Base-by-base conservation (phyloP, 805 yeast genomes). In the Saturnispora zaruensis region DNA sequence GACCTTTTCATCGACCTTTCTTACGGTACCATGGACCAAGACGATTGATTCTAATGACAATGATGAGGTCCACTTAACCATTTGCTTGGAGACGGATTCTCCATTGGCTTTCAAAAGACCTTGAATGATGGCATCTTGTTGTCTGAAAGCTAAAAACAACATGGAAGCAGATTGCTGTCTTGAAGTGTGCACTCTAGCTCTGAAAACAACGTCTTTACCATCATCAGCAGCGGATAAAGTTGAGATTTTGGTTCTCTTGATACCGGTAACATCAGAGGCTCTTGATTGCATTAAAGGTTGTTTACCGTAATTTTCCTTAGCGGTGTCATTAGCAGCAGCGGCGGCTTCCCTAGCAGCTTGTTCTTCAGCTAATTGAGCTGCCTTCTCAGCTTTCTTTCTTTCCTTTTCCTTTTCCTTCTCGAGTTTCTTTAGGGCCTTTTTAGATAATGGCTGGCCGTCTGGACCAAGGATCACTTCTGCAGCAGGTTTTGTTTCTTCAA, bases 131-230 rank as follows among this genome's bases (percentile, higher is more conserved):
- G 79, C 78, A 49, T 78, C 74, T 71, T 88, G 96, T 74, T 93
- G 99, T 74, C 99, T 85, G 60, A 93, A 81, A 24, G 95, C 81
- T 60, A 91, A 70, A 68, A 93, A 93, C 48, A 86, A 78, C 84
- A 93, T 82, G 56, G 95, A 89, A 62, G 95, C 96, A 68, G 96
- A 96, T 69, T 91, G 98, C 65, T 88, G 85, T 74, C 99, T 86
- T 13, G 91, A 78, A 54, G 82, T 88, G 69, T 93, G 98, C 42
- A 90, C 77, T 72, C 99, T 81, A 44, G 98, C 98, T 71, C 99
- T 82, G 73, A 95, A 81, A 13, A 85, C 74, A 50, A 93, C 86
- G 57, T 79, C 79, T 59, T 81, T 77, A 51, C 91, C 96, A 55
- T 82, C 95, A 53, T 77, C 72, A 24, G 77, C 76, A 50, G 79